phyloP scores from a whole-genome alignment of 306 rosid genomes.

The Cucumis hystrix region DNA sequence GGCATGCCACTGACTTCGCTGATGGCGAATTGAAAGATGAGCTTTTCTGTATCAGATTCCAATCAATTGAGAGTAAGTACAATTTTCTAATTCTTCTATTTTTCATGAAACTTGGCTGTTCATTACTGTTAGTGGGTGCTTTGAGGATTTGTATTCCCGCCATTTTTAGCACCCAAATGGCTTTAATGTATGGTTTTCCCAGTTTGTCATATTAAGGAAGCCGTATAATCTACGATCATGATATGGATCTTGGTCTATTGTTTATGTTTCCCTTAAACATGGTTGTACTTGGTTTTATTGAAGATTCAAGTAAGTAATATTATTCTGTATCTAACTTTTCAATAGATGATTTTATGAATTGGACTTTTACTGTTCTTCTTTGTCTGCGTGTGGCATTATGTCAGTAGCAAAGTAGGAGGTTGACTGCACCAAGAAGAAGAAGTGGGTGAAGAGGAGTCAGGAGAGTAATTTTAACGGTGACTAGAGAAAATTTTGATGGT shows the following conservation, averaged over 20 bases:
- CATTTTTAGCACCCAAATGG: no score
- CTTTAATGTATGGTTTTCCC: no score
- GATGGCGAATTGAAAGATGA: slow-evolving; percentile 94
- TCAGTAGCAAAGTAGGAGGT: neutral
- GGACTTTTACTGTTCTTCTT: neutral
- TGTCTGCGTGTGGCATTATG: neutral
- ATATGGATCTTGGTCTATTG: neutral
- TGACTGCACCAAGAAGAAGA: neutral
- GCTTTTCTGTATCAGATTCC: slow-evolving; percentile 90
- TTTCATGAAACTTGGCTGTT: neutral
- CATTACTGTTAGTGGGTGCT: neutral
- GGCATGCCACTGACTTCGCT: slow-evolving; percentile 94
- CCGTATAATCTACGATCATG: neutral
- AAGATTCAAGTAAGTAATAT: neutral
- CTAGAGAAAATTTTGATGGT: neutral
- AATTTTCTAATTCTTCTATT: neutral
- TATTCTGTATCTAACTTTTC: neutral
- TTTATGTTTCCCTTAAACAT: neutral
- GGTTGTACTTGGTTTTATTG: neutral
- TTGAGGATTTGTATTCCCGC: neutral
- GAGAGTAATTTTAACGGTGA: neutral
- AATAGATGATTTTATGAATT: neutral
- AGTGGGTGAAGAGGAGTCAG: neutral
- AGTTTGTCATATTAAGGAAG: no score
- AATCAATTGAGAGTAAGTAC: slow-evolving; percentile 83